Base-by-base conservation (phyloP, 345 rosid genomes). In the Euclidium syriacum region DNA sequence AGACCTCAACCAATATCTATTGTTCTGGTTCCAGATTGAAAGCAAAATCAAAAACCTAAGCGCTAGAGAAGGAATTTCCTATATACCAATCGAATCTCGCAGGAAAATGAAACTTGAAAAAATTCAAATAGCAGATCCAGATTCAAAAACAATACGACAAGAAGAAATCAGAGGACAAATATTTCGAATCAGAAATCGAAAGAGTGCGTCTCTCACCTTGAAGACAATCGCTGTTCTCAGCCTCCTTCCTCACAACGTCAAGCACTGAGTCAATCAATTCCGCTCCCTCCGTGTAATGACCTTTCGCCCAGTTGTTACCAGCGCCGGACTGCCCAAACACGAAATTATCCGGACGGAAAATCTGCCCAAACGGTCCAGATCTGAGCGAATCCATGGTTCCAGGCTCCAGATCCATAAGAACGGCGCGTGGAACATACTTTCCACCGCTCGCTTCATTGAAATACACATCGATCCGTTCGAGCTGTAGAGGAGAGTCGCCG, bases 361-460 rank as follows among this genome's bases (percentile, higher is more conserved):
- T 73, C 77, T 73, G 77, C 3, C 77, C 77, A 11, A 36, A 67
- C 22, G 77, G 77, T 15, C 77, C 77, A 38, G 77, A 73, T 73
- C 77, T 73, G 46, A 73, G 73, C 0, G 77, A 73, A 56, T 73
- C 77, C 77, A 73, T 73, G 23, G 77, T 73, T 0, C 77, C 77
- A 6, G 77, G 77, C 73, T 73, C 77, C 69, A 73, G 73, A 73
- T 73, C 77, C 77, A 73, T 73, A 14, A 73, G 77, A 11, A 73
- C 73, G 2, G 77, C 77, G 15, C 77, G 77, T 0, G 77, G 77
- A 40, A 73, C 77, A 14, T 73, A 73, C 59, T 67, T 73, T 2
- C 77, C 77, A 9, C 72, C 77, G 53, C 64, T 73, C 11, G 77
- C 77, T 51, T 73, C 77, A 30, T 73, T 73, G 66, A 66, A 73